Percentiles rank a stretch among this genome's conserved stretches.
phyloP scores from a whole-genome alignment of 805 yeast genomes.

The Metschnikowia shivogae region DNA sequence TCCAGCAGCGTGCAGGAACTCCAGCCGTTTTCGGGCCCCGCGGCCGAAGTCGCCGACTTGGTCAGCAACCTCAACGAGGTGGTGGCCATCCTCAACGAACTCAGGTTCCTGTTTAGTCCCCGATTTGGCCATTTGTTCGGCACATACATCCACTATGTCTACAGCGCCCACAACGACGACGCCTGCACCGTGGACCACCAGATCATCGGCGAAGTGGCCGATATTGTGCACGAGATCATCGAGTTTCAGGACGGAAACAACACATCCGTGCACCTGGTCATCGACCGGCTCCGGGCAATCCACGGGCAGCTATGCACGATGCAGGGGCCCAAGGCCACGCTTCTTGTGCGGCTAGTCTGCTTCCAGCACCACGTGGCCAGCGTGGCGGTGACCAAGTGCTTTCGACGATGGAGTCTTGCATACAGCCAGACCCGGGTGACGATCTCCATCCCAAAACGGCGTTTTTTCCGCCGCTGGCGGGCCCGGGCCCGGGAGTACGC shows the following conservation, averaged over 20 bases:
- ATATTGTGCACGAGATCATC: slow-evolving; percentile 21
- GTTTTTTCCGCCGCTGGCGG: background rate
- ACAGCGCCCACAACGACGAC: slow-evolving; percentile 19
- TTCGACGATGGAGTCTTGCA: background rate
- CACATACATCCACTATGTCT: slow-evolving; percentile 21
- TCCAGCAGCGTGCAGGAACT: too few species aligned
- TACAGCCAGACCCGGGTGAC: background rate
- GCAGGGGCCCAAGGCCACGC: background rate
- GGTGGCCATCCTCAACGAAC: slow-evolving; percentile 27
- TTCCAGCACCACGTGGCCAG: background rate
- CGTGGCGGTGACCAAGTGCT: background rate
- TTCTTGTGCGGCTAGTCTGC: background rate
- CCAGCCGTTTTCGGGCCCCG: too few species aligned
- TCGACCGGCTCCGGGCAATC: background rate
- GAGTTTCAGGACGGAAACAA: slow-evolving; percentile 28
- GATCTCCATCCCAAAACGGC: background rate
- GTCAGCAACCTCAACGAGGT: slow-evolving; percentile 13
- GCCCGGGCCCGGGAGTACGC: background rate
- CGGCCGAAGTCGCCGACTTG: slow-evolving; percentile 2
- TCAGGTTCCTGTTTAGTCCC: slow-evolving; percentile 21
- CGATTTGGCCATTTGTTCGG: slow-evolving; percentile 22
- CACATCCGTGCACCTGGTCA: background rate
- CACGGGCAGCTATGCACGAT: background rate
- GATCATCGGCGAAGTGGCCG: slow-evolving; percentile 21
- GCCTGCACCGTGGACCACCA: slow-evolving; percentile 18